Conservation (phyloP, 495 filamentous ascomycete genomes). For the Penicillium coprophilum region DNA sequence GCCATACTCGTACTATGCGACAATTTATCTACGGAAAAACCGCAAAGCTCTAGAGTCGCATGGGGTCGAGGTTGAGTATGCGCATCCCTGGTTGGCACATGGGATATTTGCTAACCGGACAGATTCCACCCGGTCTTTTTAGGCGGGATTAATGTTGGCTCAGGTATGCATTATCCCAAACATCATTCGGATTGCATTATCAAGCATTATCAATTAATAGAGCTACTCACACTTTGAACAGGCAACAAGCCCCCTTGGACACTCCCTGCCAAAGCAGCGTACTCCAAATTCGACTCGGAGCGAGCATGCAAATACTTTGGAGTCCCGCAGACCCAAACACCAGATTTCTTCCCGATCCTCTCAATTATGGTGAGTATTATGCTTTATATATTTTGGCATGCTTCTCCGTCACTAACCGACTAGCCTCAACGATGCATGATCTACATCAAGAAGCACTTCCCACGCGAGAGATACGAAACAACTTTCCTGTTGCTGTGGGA, state of each 20-base stretch:
- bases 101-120: constrained; percentile 5
- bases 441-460: constrained; percentile 58
- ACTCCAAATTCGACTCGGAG: constrained; percentile 52
- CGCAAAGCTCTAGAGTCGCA: constrained; percentile 51
- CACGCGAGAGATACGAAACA: constrained; percentile 39
- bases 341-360: constrained; percentile 52
- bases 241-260: constrained; percentile 76
- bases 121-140: constrained; percentile 71
- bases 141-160: constrained; percentile 67
- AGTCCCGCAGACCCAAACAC: constrained; percentile 42
- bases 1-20: constrained; percentile 65
- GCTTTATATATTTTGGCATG: background rate
- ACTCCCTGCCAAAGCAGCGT: constrained; percentile 62
- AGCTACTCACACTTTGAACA: constrained; percentile 11
- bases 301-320: constrained; percentile 59
- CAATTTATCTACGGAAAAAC: constrained; percentile 58
- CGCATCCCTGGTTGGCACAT: constrained; percentile 1
- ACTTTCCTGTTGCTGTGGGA: constrained; percentile 48
- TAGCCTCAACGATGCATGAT: constrained; percentile 64
- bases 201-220: background rate
- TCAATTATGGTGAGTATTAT: constrained; percentile 41
- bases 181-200: background rate
- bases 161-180: constrained; percentile 40
- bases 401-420: background rate
- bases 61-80: constrained; percentile 62